A percentile compares a stretch with the other conserved stretches of the same genome.
Evolutionary conservation across 2,329 filamentous ascomycete species (phyloP).

Genomic region (Colletotrichum sp.): DNA sequence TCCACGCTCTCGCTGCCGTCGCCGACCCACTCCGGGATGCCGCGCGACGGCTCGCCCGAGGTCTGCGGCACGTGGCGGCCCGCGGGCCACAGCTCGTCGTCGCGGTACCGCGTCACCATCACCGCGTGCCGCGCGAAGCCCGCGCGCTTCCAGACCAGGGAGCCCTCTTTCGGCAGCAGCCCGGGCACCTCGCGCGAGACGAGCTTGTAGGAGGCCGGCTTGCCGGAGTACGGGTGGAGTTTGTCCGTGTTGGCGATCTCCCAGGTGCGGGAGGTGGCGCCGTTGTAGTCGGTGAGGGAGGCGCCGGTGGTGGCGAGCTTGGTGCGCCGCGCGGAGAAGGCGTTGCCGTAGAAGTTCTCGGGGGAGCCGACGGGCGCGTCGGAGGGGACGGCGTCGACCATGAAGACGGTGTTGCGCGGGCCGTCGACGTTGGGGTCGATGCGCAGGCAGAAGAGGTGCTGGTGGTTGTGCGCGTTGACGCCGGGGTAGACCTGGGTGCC

Average conservation of each 20-base stretch:
- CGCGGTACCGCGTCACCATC: slow-evolving; percentile 85
- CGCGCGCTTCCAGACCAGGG: slow-evolving; percentile 87
- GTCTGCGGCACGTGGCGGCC: slow-evolving; percentile 90
- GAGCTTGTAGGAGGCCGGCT: slow-evolving; percentile 86
- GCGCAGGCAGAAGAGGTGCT: slow-evolving; percentile 92
- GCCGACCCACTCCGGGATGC: slow-evolving; percentile 79
- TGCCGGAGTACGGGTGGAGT: slow-evolving; percentile 84
- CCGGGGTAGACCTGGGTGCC: slow-evolving; percentile 89
- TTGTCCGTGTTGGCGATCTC: slow-evolving; percentile 87
- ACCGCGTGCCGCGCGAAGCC: slow-evolving; percentile 87
- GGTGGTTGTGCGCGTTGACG: slow-evolving; percentile 95
- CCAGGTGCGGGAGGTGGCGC: slow-evolving; percentile 81
- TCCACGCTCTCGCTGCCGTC: slow-evolving; percentile 71
- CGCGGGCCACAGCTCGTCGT: slow-evolving; percentile 83
- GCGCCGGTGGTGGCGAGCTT: slow-evolving; percentile 74
- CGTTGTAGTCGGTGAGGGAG: slow-evolving; percentile 80
- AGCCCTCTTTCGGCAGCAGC: slow-evolving; percentile 79
- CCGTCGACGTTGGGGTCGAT: slow-evolving; percentile 89
- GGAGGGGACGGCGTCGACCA: slow-evolving; percentile 76
- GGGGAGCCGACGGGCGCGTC: slow-evolving; percentile 77
- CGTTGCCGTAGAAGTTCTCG: slow-evolving; percentile 90
- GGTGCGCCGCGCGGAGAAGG: slow-evolving; percentile 85
- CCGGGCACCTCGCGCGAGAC: slow-evolving; percentile 83
- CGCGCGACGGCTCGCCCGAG: slow-evolving; percentile 75
- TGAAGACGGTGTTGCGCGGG: slow-evolving; percentile 81